phyloP scores from a whole-genome alignment of 106 monocot species.

The Chionographis japonica region DNA sequence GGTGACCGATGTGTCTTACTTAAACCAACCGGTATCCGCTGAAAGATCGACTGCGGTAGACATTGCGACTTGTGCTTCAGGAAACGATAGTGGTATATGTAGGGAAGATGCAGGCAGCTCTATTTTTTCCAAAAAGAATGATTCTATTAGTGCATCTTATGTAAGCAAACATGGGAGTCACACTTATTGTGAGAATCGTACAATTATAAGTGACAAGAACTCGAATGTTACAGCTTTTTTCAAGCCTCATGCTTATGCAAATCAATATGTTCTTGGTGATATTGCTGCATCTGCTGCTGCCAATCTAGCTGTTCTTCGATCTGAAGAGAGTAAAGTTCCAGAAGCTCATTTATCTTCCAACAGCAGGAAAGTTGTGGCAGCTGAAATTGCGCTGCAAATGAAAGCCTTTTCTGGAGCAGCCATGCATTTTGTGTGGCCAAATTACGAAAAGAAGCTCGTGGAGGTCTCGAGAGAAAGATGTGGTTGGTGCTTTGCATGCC shows the following conservation, averaged over 20 bases:
- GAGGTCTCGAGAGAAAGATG: constrained; percentile 89
- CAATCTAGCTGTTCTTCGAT: constrained; percentile 47
- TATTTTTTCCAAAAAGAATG: constrained; percentile 13
- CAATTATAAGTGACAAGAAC: constrained; percentile 1
- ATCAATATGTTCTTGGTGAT: constrained; percentile 75
- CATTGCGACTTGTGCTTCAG: constrained; percentile 13
- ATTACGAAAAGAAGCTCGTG: constrained; percentile 56
- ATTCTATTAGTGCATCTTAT: not conserved
- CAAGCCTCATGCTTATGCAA: constrained; percentile 64
- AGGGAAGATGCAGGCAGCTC: constrained; percentile 23
- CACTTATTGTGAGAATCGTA: constrained; percentile 13
- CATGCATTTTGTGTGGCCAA: constrained; percentile 77
- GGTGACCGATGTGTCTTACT: constrained; percentile 20
- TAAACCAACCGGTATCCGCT: constrained; percentile 14
- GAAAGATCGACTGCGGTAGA: constrained; percentile 18
- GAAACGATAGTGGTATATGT: constrained; percentile 20
- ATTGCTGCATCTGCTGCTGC: constrained; percentile 89
- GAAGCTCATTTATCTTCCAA: constrained; percentile 35
- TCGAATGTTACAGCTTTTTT: constrained; percentile 18
- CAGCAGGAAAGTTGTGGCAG: constrained; percentile 36
- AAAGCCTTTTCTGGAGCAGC: constrained; percentile 78
- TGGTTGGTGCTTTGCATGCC: constrained; percentile 93
- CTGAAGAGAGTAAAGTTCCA: constrained; percentile 48
- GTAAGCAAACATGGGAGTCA: constrained; percentile 9
- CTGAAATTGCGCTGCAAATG: constrained; percentile 51